A percentile compares a stretch with the other conserved stretches of the same genome.
Conservation (phyloP, 2,329 filamentous ascomycete genomes). For the Aspergillus vadensis region DNA sequence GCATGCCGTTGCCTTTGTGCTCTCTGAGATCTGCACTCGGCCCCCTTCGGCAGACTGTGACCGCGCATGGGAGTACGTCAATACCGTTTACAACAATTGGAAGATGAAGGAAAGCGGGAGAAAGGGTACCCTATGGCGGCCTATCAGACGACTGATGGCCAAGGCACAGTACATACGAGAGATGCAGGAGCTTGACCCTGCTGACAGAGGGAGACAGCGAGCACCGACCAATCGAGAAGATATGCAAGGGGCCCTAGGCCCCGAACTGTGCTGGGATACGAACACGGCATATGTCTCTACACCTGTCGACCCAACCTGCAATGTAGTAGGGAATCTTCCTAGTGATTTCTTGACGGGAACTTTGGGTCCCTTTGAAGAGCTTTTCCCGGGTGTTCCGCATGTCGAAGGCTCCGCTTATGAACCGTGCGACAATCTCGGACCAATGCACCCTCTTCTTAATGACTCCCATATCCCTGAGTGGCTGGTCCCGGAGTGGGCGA, state of each 20-base stretch:
- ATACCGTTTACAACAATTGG: constrained; percentile 37
- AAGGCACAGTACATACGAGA: constrained; percentile 15
- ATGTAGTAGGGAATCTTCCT: not conserved
- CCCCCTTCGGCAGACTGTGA: constrained; percentile 56
- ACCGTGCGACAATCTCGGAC: not conserved
- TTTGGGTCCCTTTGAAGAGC: not conserved
- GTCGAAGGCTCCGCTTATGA: not conserved
- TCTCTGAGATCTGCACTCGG: constrained; percentile 61
- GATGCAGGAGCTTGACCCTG: constrained; percentile 1
- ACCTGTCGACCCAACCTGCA: not conserved
- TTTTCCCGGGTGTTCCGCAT: not conserved
- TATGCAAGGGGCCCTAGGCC: not conserved
- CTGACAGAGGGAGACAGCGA: not conserved
- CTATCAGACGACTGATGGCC: constrained; percentile 17
- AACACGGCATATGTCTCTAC: not conserved
- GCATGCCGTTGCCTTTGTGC: constrained; percentile 63
- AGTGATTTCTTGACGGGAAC: not conserved
- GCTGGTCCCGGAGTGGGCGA: not conserved
- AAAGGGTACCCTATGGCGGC: constrained; percentile 12
- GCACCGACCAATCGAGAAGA: not conserved
- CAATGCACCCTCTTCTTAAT: not conserved
- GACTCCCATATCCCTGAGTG: not conserved
- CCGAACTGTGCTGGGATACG: not conserved
- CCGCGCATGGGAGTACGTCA: constrained; percentile 60
- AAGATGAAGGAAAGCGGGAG: constrained; percentile 5